Percentiles rank a stretch among this genome's conserved stretches.
Evolutionary conservation across 805 yeast species (phyloP).

Genomic region (Torulaspora indica): DNA sequence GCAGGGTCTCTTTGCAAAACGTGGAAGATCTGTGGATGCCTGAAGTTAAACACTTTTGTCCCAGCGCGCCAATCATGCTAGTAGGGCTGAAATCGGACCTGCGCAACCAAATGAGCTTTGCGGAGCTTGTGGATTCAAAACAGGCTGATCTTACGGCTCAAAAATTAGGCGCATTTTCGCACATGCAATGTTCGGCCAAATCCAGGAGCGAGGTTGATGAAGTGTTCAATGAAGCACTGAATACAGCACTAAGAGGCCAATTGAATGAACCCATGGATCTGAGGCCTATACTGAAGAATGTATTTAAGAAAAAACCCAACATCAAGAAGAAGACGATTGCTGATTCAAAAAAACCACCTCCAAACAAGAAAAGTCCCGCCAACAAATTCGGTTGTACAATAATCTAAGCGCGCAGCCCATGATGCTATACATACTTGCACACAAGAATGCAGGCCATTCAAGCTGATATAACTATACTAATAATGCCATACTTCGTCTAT

Average conservation of each 20-base stretch:
- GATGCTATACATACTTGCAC: neutral
- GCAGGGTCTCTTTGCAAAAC: slow-evolving; percentile 58
- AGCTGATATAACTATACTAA: slow-evolving; percentile 1
- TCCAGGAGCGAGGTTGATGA: slow-evolving; percentile 58
- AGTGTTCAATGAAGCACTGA: slow-evolving; percentile 59
- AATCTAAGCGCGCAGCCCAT: neutral
- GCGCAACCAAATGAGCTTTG: slow-evolving; percentile 20
- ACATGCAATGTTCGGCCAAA: slow-evolving; percentile 77
- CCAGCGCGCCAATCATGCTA: slow-evolving; percentile 67
- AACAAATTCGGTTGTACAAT: slow-evolving; percentile 12
- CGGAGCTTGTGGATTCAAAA: slow-evolving; percentile 39
- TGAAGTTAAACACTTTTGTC: slow-evolving; percentile 78
- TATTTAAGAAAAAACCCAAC: slow-evolving; percentile 12
- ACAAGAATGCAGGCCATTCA: neutral
- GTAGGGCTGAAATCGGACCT: slow-evolving; percentile 83
- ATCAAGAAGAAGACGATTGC: neutral
- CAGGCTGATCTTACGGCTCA: slow-evolving; percentile 51
- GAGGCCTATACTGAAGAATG: slow-evolving; percentile 12
- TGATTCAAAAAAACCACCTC: neutral
- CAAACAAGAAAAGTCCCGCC: slow-evolving; percentile 4
- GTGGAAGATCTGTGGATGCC: slow-evolving; percentile 83
- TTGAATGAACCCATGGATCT: slow-evolving; percentile 10
- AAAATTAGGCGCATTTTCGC: slow-evolving; percentile 63
- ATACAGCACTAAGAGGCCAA: slow-evolving; percentile 22
- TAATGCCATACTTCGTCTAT: neutral